Base-by-base conservation (phyloP, 805 yeast species). In the Ascoidea rubescens region DNA sequence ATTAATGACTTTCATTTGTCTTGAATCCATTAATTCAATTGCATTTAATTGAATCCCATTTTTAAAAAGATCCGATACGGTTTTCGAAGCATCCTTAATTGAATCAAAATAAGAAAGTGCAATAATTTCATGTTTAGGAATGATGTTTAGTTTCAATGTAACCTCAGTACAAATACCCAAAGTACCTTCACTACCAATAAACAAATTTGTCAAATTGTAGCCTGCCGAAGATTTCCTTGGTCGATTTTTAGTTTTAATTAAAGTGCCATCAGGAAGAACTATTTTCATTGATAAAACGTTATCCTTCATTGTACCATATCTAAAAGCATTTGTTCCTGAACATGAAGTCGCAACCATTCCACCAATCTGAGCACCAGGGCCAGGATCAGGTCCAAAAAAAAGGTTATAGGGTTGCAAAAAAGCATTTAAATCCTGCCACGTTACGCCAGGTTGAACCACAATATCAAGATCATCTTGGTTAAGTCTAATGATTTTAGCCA, bases 201-300 rank as follows among this genome's bases (percentile, higher is more conserved):
- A 82, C 53, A 84, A 64, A 16, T 83, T 81, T 48, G 84, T 85
- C 61, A 85, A 68, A 59, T 83, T 84, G 62, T 85, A 85, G 12
- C 93, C 93, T 5, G 91, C 89, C 55, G 85, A 73, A 1, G 89
- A 77, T 59, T 85, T 85, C 59, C 86, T 72, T 4, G 93, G 90
- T 62, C 93, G 72, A 57, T 75, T 78, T 55, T 78, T 78, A 1
- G 93, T 85, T 67, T 82, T 85, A 48, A 85, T 70, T 37, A 85
- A 67, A 0, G 88, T 80, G 2, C 93, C 93, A 65, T 85, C 93
- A 7, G 91, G 86, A 47, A 85, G 65, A 5, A 85, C 91, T 28
- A 84, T 84, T 1, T 87, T 85, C 53, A 84, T 61, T 51, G 76
- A 75, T 21, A 84, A 62, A 1, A 82, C 79, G 62, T 84, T 80